Conservation (phyloP, 805 yeast genomes). For the Zygoascus flipseniorum region DNA sequence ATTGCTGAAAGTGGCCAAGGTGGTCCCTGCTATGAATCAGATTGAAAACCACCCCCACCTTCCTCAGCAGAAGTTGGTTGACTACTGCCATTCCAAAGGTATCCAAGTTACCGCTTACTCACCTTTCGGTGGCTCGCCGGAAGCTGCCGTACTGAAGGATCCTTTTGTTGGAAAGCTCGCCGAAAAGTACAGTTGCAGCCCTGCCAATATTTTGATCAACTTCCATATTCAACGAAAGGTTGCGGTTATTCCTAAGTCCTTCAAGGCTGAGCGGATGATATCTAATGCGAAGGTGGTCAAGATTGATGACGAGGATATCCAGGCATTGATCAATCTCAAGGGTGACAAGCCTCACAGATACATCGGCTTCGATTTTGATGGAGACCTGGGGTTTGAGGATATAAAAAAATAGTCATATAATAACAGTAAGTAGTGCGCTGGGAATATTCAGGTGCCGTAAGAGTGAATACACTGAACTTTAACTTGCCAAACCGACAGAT, state of each 20-base stretch:
- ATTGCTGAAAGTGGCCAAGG: constrained; percentile 21
- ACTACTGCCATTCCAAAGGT: constrained; percentile 42
- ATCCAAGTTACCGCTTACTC: constrained; percentile 65
- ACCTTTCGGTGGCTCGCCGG: constrained; percentile 50
- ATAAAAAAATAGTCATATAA: no score
- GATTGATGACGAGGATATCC: constrained; percentile 36
- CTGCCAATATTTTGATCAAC: constrained; percentile 52
- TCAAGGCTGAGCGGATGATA: constrained; percentile 53
- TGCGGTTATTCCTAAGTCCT: constrained; percentile 60
- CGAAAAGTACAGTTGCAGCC: constrained; percentile 42
- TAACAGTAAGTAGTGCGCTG: no score
- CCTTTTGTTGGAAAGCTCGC: constrained; percentile 47
- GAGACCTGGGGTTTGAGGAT: neutral
- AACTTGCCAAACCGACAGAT: no score
- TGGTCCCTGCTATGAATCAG: constrained; percentile 65
- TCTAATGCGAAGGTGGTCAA: constrained; percentile 32
- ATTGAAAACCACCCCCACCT: constrained; percentile 66
- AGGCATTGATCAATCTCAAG: constrained; percentile 18
- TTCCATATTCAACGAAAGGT: constrained; percentile 59
- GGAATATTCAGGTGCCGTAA: no score
- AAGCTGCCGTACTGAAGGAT: constrained; percentile 53
- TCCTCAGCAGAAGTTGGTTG: constrained; percentile 53
- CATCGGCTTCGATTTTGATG: neutral
- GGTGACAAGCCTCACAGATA: neutral
- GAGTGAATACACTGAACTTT: no score